phyloP scores from a whole-genome alignment of 129 eudicot species.

The Rutidosis leptorrhynchoides region DNA sequence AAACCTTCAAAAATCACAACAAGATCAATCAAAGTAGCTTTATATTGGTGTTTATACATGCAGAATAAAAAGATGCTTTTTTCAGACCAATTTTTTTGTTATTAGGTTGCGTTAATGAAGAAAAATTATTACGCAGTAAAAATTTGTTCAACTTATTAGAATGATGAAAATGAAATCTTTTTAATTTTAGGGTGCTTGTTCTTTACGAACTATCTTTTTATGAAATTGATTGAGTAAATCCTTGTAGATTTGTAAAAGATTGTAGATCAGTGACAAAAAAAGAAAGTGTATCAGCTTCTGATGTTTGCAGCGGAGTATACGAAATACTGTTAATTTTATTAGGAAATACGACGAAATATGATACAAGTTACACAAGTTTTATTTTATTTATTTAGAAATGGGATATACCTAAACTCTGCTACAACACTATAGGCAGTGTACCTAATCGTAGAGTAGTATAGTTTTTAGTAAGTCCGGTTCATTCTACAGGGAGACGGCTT shows the following conservation, averaged over 20 bases:
- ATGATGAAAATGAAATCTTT: background rate
- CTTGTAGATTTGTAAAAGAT: background rate
- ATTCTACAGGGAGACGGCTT: too few relatives aligned
- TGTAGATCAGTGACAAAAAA: slow-evolving; percentile 1
- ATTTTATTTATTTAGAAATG: too few relatives aligned
- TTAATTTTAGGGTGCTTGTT: background rate
- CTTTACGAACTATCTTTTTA: slow-evolving; percentile 1
- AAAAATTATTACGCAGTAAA: too few relatives aligned
- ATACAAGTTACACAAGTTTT: too few relatives aligned
- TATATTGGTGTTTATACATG: background rate
- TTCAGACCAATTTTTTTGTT: slow-evolving; percentile 2
- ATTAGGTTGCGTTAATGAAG: background rate
- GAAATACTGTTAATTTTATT: too few relatives aligned
- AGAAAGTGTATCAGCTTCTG: slow-evolving; percentile 16
- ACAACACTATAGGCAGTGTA: too few relatives aligned
- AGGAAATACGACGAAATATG: too few relatives aligned
- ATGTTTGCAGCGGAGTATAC: too few relatives aligned
- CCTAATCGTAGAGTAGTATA: too few relatives aligned
- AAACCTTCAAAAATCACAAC: slow-evolving; percentile 30
- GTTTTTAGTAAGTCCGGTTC: too few relatives aligned
- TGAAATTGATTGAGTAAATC: slow-evolving; percentile 13
- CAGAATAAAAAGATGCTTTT: background rate
- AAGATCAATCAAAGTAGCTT: background rate
- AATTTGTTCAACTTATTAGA: background rate
- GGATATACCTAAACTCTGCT: too few relatives aligned